phyloP scores from a whole-genome alignment of 352 stramenopile species.

The Phytophthora multivora region DNA sequence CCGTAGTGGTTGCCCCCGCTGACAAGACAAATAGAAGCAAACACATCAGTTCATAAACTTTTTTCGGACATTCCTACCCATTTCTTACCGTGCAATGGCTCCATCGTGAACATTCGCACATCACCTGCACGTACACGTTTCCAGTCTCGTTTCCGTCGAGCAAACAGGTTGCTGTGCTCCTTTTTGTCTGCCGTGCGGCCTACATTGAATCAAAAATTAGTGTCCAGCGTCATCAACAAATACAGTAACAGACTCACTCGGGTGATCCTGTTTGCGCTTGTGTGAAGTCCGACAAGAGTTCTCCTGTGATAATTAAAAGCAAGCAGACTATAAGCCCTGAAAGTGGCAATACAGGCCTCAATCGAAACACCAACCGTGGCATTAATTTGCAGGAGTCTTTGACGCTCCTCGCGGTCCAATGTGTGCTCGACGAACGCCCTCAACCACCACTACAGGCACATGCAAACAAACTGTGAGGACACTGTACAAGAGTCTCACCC shows the following conservation, averaged over 20 bases:
- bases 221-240: not conserved
- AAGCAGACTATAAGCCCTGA: not conserved
- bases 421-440: slow-evolving; percentile 74
- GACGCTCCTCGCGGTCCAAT: slow-evolving; percentile 60
- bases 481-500: not conserved
- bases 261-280: slow-evolving; percentile 77
- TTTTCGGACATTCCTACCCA: not conserved
- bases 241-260: slow-evolving; percentile 39
- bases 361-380: slow-evolving; percentile 32
- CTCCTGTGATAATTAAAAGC: slow-evolving; percentile 24
- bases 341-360: not conserved
- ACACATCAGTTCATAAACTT: slow-evolving; percentile 7
- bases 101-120: slow-evolving; percentile 73
- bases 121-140: slow-evolving; percentile 74
- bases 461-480: slow-evolving; percentile 1
- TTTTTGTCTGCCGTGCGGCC: slow-evolving; percentile 71
- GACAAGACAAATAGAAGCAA: slow-evolving; percentile 32
- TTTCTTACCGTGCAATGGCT: slow-evolving; percentile 65
- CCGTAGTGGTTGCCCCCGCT: slow-evolving; percentile 69
- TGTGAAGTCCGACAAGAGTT: slow-evolving; percentile 57
- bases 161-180: slow-evolving; percentile 79
- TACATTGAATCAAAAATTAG: slow-evolving; percentile 22
- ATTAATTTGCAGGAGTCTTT: slow-evolving; percentile 52
- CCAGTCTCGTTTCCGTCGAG: slow-evolving; percentile 71
- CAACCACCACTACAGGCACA: slow-evolving; percentile 65